A percentile compares a stretch with the other conserved stretches of the same genome.
These are phyloP conservation scores for Biscogniauxia mediterranea DNA, from an alignment of 2,329 filamentous ascomycete species.

Conservation along the genomic window DNA sequence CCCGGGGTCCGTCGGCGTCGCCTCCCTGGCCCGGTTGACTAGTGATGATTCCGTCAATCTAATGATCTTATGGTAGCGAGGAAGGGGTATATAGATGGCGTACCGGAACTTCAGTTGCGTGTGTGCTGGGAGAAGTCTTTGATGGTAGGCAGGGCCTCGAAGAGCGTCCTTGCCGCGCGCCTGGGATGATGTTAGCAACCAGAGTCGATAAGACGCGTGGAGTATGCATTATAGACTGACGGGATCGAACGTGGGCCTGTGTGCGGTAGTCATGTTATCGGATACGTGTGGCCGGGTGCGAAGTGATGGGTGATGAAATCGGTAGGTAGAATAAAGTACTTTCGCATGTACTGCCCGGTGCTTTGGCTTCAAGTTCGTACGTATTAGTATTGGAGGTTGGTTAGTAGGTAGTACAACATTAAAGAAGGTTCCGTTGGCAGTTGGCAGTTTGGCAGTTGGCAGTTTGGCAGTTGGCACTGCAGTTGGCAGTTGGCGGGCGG, in stretches of 20 bases:
- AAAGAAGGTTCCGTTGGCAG: too few species aligned
- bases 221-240: conserved; percentile 46
- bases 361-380: too few species aligned
- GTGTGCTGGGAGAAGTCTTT: conserved; percentile 90
- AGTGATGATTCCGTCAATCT: conserved; percentile 5
- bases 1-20: conserved; percentile 69
- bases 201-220: background rate
- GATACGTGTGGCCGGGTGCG: background rate
- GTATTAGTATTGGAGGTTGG: too few species aligned
- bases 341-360: too few species aligned
- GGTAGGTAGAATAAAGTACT: background rate
- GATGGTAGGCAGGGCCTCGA: conserved; percentile 91
- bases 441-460: too few species aligned
- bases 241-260: conserved; percentile 94
- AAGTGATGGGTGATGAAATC: background rate
- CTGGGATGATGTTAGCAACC: conserved; percentile 43
- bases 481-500: conserved; percentile 5
- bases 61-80: background rate
- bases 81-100: conserved; percentile 14
- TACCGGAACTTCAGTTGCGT: conserved; percentile 87
- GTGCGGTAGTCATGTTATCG: conserved; percentile 63
- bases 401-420: too few species aligned
- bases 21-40: conserved; percentile 88
- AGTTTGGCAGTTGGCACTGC: too few species aligned
- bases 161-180: conserved; percentile 93